Conservation (phyloP, 2,329 filamentous ascomycete genomes). For the Exserohilum turcica region DNA sequence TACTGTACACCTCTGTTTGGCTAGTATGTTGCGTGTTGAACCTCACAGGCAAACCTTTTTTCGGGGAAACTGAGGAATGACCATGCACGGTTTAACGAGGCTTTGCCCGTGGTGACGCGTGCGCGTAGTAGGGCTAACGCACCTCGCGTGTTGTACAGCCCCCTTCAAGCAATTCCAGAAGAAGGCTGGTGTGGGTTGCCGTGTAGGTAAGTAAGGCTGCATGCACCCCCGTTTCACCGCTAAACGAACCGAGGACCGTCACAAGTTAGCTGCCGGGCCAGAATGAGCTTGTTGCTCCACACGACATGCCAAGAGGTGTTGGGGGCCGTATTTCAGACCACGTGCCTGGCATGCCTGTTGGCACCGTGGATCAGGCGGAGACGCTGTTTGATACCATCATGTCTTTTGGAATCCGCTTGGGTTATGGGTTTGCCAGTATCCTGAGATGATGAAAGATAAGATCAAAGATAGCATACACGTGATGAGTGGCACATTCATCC, state of each 20-base stretch:
- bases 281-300: conserved; percentile 39
- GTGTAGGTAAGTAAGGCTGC: conserved; percentile 36
- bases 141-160: conserved; percentile 25
- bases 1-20: conserved; percentile 22
- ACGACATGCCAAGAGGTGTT: conserved; percentile 4
- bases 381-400: not conserved
- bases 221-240: conserved; percentile 34
- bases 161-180: conserved; percentile 17
- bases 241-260: conserved; percentile 23
- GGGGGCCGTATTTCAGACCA: conserved; percentile 3
- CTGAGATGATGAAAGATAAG: not conserved
- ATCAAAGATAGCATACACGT: not conserved
- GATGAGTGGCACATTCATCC: not conserved
- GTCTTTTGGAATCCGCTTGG: not conserved
- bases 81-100: conserved; percentile 32
- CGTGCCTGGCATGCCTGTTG: not conserved
- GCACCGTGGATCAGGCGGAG: not conserved
- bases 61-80: conserved; percentile 15
- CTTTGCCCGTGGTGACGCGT: conserved; percentile 28
- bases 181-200: too few species aligned
- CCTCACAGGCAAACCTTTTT: too few species aligned
- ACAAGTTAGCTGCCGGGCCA: conserved; percentile 18
- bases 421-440: not conserved
- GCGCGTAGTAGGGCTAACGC: conserved; percentile 24
- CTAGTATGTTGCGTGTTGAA: conserved; percentile 15